Evolutionary conservation across 2,329 filamentous ascomycete genomes (phyloP), one percentile per base, ranked within the genome.

Genomic region (Cryphonectria parasitica): DNA sequence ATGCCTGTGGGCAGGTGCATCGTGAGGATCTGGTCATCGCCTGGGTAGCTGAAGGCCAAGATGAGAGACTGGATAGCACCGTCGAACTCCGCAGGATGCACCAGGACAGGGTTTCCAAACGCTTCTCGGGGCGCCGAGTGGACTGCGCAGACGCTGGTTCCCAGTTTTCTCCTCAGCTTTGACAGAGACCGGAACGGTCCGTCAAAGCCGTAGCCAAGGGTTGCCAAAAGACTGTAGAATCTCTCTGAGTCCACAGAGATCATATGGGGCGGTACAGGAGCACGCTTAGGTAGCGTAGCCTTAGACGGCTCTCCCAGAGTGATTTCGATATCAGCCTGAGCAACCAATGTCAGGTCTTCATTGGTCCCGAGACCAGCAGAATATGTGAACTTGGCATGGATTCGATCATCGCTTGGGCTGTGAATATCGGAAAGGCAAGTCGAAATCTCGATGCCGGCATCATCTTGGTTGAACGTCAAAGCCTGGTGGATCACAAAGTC

Each of bases 201-300:
- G 1, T 45, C 66, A 52, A 72, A 74, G 5, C 54, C 58, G 34
- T 67, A 73, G 15, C 73, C 73, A 15, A 74, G 60, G 10, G 67
- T 56, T 5, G 36, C 45, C 25, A 74, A 13, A 3, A 68, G 31
- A 15, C 52, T 45, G 60, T 74, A 74, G 41, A 74, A 70, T 15
- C 66, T 43, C 39, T 73, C 67, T 0, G 61, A 28, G 22, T 72
- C 66, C 19, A 70, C 60, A n/a, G 13, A n/a, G 4, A 66, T 25
- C 45, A 71, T 58, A 43, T 67, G n/a, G 2, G 45, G 39, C 10
- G 34, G 34, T 2, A 2, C 11, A 22, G 49, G 39, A 2, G 1
- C 60, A 6, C 22, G 34, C 19, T 34, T 25, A 1, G 60, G 64
- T 25, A 70, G 39, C 2, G 64, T 13, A 1, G 36, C 34, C 8